These are phyloP conservation scores for Corchorus olitorius DNA, from an alignment of 345 rosid species.

Conservation along the genomic window DNA sequence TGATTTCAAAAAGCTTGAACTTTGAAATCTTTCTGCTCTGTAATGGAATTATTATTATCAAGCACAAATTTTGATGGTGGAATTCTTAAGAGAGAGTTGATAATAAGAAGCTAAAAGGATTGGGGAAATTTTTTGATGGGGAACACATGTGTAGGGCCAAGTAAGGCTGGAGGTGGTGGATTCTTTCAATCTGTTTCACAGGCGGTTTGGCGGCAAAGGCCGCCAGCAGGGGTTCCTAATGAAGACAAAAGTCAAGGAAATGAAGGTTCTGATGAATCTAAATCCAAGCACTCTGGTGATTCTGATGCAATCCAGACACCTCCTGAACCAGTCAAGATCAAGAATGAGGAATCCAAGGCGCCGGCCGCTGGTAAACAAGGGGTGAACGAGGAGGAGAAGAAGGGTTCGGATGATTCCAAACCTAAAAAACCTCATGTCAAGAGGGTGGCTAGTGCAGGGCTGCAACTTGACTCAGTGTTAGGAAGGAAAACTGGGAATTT, in stretches of 20 bases:
- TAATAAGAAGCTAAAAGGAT: constrained; percentile 33
- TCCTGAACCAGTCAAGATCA: constrained; percentile 70
- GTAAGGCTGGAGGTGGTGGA: constrained; percentile 51
- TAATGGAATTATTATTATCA: constrained; percentile 25
- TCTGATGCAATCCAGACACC: constrained; percentile 51
- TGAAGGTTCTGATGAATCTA: constrained; percentile 30
- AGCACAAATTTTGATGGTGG: constrained; percentile 22
- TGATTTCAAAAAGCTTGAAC: background rate
- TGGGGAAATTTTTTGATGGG: constrained; percentile 60
- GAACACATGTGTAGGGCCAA: constrained; percentile 91
- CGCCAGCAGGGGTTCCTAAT: constrained; percentile 48
- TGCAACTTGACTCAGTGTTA: constrained; percentile 68
- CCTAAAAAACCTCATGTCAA: constrained; percentile 60
- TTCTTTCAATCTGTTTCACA: constrained; percentile 80
- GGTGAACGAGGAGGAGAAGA: constrained; percentile 26
- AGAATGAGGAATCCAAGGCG: constrained; percentile 35
- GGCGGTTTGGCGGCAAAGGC: constrained; percentile 68
- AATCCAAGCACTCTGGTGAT: constrained; percentile 24
- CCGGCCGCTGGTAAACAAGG: constrained; percentile 18
- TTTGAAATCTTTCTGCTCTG: constrained; percentile 3
- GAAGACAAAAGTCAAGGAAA: constrained; percentile 32
- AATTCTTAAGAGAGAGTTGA: constrained; percentile 21
- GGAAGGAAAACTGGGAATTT: constrained; percentile 82
- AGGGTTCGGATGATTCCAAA: constrained; percentile 36
- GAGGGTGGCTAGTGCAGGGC: constrained; percentile 59